These are phyloP conservation scores for Rhizomucor miehei DNA, from an alignment of 371 early-diverging fungal species.

Conservation along the genomic window DNA sequence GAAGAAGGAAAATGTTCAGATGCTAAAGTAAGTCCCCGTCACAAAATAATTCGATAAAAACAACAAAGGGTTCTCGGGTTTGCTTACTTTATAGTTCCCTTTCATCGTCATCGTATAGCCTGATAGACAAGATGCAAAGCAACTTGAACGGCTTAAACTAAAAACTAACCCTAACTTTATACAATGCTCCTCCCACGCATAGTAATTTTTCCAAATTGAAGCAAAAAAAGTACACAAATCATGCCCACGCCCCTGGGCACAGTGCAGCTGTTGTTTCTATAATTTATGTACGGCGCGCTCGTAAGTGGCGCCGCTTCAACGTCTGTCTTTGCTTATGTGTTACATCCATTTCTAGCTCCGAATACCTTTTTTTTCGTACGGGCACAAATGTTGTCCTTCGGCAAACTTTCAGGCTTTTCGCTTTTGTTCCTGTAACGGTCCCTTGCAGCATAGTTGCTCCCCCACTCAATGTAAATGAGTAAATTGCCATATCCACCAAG, in stretches of 20 bases:
- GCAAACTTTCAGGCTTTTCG: slow-evolving; percentile 12
- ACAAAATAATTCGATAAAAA: too few relatives aligned
- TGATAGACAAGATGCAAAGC: slow-evolving; percentile 40
- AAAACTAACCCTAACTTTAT: neutral
- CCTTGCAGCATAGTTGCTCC: too few relatives aligned
- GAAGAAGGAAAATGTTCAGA: slow-evolving; percentile 42
- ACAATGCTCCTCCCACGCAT: too few relatives aligned
- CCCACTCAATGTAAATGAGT: slow-evolving; percentile 10
- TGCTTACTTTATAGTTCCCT: neutral
- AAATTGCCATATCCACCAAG: slow-evolving; percentile 11
- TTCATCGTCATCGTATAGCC: slow-evolving; percentile 11
- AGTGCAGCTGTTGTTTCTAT: too few relatives aligned
- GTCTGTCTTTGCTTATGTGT: too few relatives aligned
- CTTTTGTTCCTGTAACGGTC: slow-evolving; percentile 5
- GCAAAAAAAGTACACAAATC: too few relatives aligned
- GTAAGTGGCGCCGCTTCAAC: too few relatives aligned
- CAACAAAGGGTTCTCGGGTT: too few relatives aligned
- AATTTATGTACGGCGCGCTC: too few relatives aligned
- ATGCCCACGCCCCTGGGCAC: too few relatives aligned
- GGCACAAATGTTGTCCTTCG: too few relatives aligned
- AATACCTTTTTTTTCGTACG: neutral
- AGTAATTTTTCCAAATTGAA: too few relatives aligned
- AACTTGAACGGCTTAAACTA: slow-evolving; percentile 33
- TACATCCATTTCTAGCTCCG: neutral
- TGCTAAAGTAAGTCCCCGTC: slow-evolving; percentile 15